These are phyloP conservation scores for Chiua virens DNA, from an alignment of 768 basidiomycete genomes.

Conservation along the genomic window DNA sequence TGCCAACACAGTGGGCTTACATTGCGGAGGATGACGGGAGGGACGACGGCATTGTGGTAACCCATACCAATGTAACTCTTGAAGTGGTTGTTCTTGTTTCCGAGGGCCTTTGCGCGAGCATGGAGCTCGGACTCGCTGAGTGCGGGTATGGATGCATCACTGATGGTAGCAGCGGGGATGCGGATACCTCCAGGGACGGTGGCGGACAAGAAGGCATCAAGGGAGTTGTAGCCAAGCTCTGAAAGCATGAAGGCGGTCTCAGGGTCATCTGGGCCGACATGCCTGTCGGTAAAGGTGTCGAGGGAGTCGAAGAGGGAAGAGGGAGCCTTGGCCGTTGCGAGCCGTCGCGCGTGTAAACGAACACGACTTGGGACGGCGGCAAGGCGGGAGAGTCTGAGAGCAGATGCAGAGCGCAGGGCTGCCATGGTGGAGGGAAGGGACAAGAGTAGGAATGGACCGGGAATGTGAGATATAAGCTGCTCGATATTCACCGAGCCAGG, in stretches of 20 bases:
- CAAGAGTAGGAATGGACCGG: conserved; percentile 16
- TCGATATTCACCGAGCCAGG: conserved; percentile 41
- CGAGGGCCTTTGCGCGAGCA: conserved; percentile 71
- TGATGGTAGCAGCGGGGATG: conserved; percentile 57
- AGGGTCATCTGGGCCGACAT: conserved; percentile 87
- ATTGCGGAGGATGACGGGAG: conserved; percentile 93
- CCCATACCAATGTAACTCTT: conserved; percentile 99
- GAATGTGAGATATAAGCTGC: conserved; percentile 21
- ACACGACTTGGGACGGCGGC: conserved; percentile 17
- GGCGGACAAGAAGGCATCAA: conserved; percentile 85
- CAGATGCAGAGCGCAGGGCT: conserved; percentile 27
- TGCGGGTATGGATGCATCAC: conserved; percentile 66
- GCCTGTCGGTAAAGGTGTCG: conserved; percentile 87
- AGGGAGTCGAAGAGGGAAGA: conserved; percentile 76
- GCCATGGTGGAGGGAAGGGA: conserved; percentile 27
- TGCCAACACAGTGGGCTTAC: conserved; percentile 41
- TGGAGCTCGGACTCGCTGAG: conserved; percentile 87
- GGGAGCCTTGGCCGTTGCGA: conserved; percentile 63
- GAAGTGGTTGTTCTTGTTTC: conserved; percentile 74
- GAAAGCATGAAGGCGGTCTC: conserved; percentile 84
- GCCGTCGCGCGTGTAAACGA: conserved; percentile 34
- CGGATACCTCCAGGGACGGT: conserved; percentile 84
- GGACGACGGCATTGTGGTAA: conserved; percentile 92
- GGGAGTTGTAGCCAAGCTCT: conserved; percentile 77
- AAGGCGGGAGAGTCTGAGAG: conserved; percentile 19